phyloP scores from a whole-genome alignment of 148 eudicot genomes.

The Vaccinium vitisidaea region DNA sequence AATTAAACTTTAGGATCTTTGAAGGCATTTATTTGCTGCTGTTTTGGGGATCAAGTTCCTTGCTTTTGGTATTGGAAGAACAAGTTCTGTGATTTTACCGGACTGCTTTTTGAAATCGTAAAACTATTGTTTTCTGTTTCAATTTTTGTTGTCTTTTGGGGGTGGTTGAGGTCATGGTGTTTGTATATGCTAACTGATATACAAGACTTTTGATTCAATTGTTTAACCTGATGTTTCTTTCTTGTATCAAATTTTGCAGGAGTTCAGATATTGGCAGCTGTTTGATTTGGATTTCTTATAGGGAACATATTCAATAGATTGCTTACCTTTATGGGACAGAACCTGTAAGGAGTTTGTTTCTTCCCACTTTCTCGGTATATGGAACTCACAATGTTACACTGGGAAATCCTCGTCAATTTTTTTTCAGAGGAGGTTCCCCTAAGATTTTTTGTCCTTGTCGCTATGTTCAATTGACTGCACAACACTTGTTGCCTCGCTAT shows the following conservation, averaged over 20 bases:
- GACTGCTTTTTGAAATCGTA: too few relatives aligned
- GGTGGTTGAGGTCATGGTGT: not conserved
- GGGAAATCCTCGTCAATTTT: not conserved
- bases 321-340: not conserved
- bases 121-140: too few relatives aligned
- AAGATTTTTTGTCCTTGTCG: not conserved
- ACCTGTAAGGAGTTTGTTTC: not conserved
- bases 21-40: not conserved
- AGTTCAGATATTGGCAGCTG: slow-evolving; percentile 13
- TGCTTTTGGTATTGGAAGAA: not conserved
- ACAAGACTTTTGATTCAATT: not conserved
- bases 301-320: slow-evolving; percentile 11
- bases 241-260: slow-evolving; percentile 21
- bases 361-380: not conserved
- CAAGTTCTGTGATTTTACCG: too few relatives aligned
- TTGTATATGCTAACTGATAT: too few relatives aligned
- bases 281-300: slow-evolving; percentile 18
- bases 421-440: not conserved
- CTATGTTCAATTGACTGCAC: not conserved
- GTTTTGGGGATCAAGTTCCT: not conserved
- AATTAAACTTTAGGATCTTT: not conserved
- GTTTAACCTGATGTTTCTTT: slow-evolving; percentile 6
- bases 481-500: not conserved
- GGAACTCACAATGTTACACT: not conserved
- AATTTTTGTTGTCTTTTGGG: too few relatives aligned